Evolutionary conservation across 2,329 filamentous ascomycete genomes (phyloP).

Genomic region (Hypoxylon sp.): DNA sequence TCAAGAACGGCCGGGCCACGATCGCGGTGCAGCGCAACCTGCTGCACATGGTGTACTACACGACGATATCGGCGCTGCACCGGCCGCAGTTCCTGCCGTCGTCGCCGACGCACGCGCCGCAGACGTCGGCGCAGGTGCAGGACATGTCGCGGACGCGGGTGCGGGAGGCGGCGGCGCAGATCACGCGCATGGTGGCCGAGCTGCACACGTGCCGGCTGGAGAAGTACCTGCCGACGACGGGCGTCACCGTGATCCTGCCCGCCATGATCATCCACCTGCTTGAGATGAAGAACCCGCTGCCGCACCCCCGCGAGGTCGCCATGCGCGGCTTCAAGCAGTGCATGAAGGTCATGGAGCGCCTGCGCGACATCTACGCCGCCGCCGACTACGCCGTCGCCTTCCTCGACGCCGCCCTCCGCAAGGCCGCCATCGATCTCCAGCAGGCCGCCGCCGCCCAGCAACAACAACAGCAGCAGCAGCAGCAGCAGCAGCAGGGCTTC

Average conservation of each 20-base stretch:
- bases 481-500: constrained; percentile 36
- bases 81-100: constrained; percentile 88
- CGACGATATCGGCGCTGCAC: constrained; percentile 88
- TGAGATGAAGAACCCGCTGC: constrained; percentile 85
- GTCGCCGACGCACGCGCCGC: constrained; percentile 61
- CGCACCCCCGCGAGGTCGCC: constrained; percentile 74
- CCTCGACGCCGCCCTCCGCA: constrained; percentile 88
- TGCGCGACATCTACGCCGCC: constrained; percentile 88
- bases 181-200: constrained; percentile 82
- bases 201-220: constrained; percentile 77
- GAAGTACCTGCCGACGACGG: constrained; percentile 83
- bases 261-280: constrained; percentile 94
- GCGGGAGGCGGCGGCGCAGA: constrained; percentile 82
- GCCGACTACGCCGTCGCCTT: constrained; percentile 97
- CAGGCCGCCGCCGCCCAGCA: constrained; percentile 49
- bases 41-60: constrained; percentile 92
- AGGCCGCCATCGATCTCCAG: constrained; percentile 81
- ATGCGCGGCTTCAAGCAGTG: constrained; percentile 87
- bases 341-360: constrained; percentile 87
- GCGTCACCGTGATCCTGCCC: constrained; percentile 88
- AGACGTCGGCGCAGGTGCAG: constrained; percentile 72
- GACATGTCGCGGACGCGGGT: constrained; percentile 85
- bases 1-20: constrained; percentile 67
- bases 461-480: too few species aligned
- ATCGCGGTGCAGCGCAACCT: constrained; percentile 79